Conservation (phyloP, 305 asterid species). For the Salvia sclarea region DNA sequence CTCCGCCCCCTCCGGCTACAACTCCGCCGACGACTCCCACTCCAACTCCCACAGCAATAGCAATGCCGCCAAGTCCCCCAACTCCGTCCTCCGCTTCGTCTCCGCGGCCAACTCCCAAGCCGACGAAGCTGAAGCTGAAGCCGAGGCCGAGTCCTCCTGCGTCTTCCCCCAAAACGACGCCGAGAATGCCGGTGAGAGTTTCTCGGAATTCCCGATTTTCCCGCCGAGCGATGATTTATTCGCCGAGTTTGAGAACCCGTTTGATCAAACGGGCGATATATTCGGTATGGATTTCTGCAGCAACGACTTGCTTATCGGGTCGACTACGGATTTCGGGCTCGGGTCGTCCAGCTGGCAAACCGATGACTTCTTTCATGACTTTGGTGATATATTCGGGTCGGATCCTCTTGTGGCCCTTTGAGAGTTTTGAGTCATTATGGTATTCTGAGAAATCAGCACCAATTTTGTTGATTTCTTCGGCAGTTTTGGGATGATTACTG, state of each 20-base stretch:
- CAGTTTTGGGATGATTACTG: slow-evolving; percentile 36
- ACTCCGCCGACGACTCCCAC: slow-evolving; percentile 71
- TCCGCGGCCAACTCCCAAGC: slow-evolving; percentile 42
- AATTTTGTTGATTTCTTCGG: slow-evolving; percentile 36
- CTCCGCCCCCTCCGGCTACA: slow-evolving; percentile 50
- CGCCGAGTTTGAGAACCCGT: slow-evolving; percentile 49
- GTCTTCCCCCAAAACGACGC: slow-evolving; percentile 27
- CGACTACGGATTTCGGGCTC: slow-evolving; percentile 43
- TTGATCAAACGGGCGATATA: slow-evolving; percentile 42
- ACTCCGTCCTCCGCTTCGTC: slow-evolving; percentile 65
- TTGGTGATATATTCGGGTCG: slow-evolving; percentile 84
- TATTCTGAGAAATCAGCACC: slow-evolving; percentile 35
- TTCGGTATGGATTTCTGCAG: slow-evolving; percentile 46
- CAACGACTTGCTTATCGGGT: slow-evolving; percentile 46
- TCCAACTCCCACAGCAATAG: slow-evolving; percentile 49
- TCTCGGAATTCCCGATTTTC: slow-evolving; percentile 46
- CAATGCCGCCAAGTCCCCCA: slow-evolving; percentile 51
- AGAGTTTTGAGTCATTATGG: not conserved
- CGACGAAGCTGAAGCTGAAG: slow-evolving; percentile 41
- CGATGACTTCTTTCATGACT: slow-evolving; percentile 67
- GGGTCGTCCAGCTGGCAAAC: slow-evolving; percentile 48
- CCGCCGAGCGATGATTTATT: slow-evolving; percentile 43
- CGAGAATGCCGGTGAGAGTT: slow-evolving; percentile 32
- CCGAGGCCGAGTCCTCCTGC: slow-evolving; percentile 41
- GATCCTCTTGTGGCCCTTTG: slow-evolving; percentile 61